A percentile compares a stretch with the other conserved stretches of the same genome.
Conservation (phyloP, 139 green algal genomes). For the Chlorella ohadii region DNA sequence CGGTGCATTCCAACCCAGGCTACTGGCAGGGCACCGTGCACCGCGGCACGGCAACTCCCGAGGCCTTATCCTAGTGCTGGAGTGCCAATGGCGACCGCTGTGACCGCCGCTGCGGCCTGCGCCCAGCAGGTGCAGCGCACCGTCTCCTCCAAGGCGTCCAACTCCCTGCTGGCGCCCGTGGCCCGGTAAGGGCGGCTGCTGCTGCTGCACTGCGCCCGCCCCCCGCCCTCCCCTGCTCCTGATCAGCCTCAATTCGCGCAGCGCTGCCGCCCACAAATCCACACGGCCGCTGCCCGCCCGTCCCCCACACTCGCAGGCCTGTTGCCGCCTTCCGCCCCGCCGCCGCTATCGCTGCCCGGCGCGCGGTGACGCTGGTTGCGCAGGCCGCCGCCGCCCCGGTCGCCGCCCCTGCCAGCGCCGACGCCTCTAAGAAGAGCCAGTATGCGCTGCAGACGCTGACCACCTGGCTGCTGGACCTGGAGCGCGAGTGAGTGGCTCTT, state of each 20-base stretch:
- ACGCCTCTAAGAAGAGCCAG: neutral
- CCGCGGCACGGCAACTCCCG: too few species aligned
- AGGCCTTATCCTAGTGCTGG: too few species aligned
- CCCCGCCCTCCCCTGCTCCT: neutral
- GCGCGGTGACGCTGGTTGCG: neutral
- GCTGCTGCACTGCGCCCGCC: neutral
- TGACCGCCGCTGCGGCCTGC: too few species aligned
- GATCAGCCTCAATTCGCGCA: too few species aligned
- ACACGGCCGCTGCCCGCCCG: too few species aligned
- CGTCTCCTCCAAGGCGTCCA: too few species aligned
- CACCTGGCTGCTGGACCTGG: constrained; percentile 62
- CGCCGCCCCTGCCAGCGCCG: neutral
- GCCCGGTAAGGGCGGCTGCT: neutral
- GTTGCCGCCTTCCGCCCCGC: constrained; percentile 6
- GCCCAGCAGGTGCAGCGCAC: too few species aligned
- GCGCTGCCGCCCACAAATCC: too few species aligned
- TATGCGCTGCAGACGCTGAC: constrained; percentile 50
- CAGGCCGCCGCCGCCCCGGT: constrained; percentile 24
- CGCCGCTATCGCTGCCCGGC: neutral
- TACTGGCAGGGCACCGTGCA: too few species aligned
- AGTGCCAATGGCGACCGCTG: too few species aligned
- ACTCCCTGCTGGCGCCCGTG: too few species aligned
- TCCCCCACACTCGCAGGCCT: neutral
- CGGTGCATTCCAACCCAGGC: too few species aligned
- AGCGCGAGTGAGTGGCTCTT: constrained; percentile 86